Base-by-base conservation (phyloP, 805 yeast species). In the Cephaloascus fragrans region DNA sequence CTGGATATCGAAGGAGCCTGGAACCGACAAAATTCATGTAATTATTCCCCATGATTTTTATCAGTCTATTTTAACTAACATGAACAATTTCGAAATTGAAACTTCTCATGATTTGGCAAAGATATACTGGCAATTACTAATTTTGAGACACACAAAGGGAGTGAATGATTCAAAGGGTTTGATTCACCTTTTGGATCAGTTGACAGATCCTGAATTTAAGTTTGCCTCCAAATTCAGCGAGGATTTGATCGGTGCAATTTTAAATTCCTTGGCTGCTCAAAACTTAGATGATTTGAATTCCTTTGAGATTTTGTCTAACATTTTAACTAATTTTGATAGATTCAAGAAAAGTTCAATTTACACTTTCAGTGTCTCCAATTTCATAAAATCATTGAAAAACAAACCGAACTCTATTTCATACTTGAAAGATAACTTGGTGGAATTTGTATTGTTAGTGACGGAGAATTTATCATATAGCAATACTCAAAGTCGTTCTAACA, bases 41-140 rank as follows among this genome's bases (percentile, higher is more conserved):
- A 46, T 47, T 9, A 42, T 65, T 8, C 61, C 67, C 1, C 42
- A 39, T n/a, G 63, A 60, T 23, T 51, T 67, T 17, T 52, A 52
- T 33, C 39, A 53, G 3, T 19, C 26, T 14, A 26, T 49, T 3
- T 38, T 44, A 10, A 19, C 18, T 6, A 44, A 46, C 36, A 37
- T 51, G 16, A 18, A 39, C 17, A 20, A 43, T 4, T 46, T 36
- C 37, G 23, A 35, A 16, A 18, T 32, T 3, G 35, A 47, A 17
- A 19, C 31, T 44, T 6, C 32, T 26, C 17, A 42, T 0, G 20
- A 36, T 4, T 45, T 65, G n/a, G 50, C 60, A 19, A 70, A 69
- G 4, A 47, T 73, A 4, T 70, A 69, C 47, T 77, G 84, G 83
- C 68, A 75, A 51, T 44, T 73, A 12, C 45, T 64, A 2, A 44